A percentile compares a stretch with the other conserved stretches of the same genome.
phyloP scores from a whole-genome alignment of 1,284 basidiomycete genomes.

The Volvariella volvacea region DNA sequence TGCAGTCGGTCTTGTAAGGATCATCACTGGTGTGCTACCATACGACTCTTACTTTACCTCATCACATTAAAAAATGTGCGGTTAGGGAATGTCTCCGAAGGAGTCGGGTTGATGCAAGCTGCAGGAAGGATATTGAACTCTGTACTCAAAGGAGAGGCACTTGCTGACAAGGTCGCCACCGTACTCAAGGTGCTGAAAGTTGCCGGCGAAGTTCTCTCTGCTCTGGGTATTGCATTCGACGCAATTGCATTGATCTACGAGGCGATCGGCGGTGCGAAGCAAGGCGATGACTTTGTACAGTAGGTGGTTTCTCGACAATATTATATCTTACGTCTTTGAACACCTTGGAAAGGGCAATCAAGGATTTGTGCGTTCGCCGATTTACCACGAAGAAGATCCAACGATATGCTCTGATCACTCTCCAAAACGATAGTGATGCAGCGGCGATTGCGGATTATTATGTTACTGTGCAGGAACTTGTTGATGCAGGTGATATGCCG shows the following conservation, averaged over 20 bases:
- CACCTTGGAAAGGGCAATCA: not conserved
- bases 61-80: not conserved
- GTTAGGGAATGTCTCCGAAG: not conserved
- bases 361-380: not conserved
- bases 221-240: not conserved
- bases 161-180: not conserved
- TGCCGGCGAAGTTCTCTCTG: not conserved
- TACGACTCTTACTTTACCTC: not conserved
- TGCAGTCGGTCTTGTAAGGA: not conserved
- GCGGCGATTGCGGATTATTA: not conserved
- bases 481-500: not conserved
- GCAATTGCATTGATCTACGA: not conserved
- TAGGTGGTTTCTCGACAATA: too few species aligned
- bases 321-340: not conserved
- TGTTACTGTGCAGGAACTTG: not conserved
- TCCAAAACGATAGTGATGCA: not conserved
- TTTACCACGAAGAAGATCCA: too few species aligned
- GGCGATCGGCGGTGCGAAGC: not conserved
- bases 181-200: not conserved
- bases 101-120: not conserved
- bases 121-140: not conserved
- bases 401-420: not conserved
- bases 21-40: not conserved
- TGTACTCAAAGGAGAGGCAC: not conserved
- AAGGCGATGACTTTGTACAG: not conserved